These are phyloP conservation scores for Leishmania turanica DNA, from an alignment of 208 protist species.

Conservation along the genomic window DNA sequence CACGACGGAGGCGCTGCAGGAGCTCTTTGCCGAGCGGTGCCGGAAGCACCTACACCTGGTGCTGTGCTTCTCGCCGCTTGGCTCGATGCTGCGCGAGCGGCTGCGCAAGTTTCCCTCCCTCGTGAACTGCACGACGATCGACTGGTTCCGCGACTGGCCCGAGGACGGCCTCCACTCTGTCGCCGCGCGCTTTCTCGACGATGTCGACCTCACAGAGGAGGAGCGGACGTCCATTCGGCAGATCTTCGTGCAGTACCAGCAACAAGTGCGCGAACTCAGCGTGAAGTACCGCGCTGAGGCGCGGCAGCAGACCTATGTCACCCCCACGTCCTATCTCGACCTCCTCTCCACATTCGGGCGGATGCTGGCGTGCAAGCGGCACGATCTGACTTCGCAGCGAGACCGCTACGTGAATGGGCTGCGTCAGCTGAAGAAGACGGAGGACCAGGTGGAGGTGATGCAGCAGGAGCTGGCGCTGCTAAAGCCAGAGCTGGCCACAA, in stretches of 20 bases:
- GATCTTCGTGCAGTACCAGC: slow-evolving; percentile 93
- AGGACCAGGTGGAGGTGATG: slow-evolving; percentile 96
- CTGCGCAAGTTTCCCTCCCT: slow-evolving; percentile 97
- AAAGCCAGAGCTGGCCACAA: slow-evolving; percentile 90
- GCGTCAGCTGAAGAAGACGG: slow-evolving; percentile 88
- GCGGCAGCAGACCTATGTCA: slow-evolving; percentile 94
- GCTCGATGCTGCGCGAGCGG: slow-evolving; percentile 93
- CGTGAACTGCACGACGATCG: slow-evolving; percentile 98
- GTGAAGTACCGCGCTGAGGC: slow-evolving; percentile 86
- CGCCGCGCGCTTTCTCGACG: slow-evolving; percentile 84
- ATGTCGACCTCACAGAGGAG: slow-evolving; percentile 77
- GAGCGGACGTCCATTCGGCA: slow-evolving; percentile 75
- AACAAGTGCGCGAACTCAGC: slow-evolving; percentile 87
- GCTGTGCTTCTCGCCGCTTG: slow-evolving; percentile 97
- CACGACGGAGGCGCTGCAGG: slow-evolving; percentile 84
- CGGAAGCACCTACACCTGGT: slow-evolving; percentile 96
- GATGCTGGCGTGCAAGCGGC: slow-evolving; percentile 85
- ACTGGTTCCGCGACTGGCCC: slow-evolving; percentile 98
- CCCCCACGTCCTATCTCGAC: slow-evolving; percentile 96
- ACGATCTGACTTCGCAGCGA: slow-evolving; percentile 84
- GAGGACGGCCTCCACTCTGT: slow-evolving; percentile 94
- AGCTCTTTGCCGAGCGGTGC: slow-evolving; percentile 93
- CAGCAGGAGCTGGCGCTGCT: slow-evolving; percentile 92
- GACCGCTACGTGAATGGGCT: slow-evolving; percentile 92
- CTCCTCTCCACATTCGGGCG: slow-evolving; percentile 92